phyloP scores from a whole-genome alignment of 2,329 filamentous ascomycete genomes.

The Alternaria triticina region DNA sequence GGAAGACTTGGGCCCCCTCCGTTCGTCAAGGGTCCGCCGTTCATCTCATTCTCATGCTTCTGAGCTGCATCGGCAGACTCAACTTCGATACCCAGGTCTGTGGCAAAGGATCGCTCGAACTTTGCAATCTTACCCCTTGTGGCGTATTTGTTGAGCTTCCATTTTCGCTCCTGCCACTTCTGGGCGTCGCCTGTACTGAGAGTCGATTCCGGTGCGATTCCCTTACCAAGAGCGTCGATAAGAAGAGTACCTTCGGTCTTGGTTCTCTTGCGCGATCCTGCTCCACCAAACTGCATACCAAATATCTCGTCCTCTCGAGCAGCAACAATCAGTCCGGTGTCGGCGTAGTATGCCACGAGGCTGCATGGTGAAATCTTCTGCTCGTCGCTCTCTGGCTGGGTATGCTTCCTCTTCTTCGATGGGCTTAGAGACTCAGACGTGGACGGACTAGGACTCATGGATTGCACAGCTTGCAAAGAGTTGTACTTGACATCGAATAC shows the following conservation, averaged over 20 bases:
- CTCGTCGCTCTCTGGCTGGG: conserved; percentile 45
- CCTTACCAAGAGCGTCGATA: conserved; percentile 76
- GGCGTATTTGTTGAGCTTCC: conserved; percentile 47
- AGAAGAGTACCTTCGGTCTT: conserved; percentile 61
- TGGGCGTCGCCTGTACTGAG: conserved; percentile 17
- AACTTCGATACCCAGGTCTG: conserved; percentile 46
- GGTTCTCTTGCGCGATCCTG: conserved; percentile 44
- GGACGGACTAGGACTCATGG: conserved; percentile 31
- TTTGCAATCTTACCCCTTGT: conserved; percentile 44
- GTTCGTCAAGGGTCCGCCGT: conserved; percentile 28
- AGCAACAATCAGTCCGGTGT: conserved; percentile 70
- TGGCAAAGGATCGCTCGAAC: conserved; percentile 52
- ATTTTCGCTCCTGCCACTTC: conserved; percentile 38
- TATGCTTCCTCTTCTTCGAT: conserved; percentile 44
- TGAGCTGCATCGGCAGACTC: conserved; percentile 21
- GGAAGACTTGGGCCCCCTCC: conserved; percentile 27
- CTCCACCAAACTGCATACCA: conserved; percentile 63
- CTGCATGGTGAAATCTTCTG: conserved; percentile 50
- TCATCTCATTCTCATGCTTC: conserved; percentile 27
- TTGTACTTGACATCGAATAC: conserved; percentile 72
- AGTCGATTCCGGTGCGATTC: conserved; percentile 45
- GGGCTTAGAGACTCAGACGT: conserved; percentile 38
- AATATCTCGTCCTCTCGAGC: conserved; percentile 69
- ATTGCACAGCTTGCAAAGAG: conserved; percentile 54
- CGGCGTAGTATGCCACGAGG: conserved; percentile 62